These are phyloP conservation scores for Eremothecium cymbalariae DNA, from an alignment of 1,139 yeast genomes.

Conservation along the genomic window DNA sequence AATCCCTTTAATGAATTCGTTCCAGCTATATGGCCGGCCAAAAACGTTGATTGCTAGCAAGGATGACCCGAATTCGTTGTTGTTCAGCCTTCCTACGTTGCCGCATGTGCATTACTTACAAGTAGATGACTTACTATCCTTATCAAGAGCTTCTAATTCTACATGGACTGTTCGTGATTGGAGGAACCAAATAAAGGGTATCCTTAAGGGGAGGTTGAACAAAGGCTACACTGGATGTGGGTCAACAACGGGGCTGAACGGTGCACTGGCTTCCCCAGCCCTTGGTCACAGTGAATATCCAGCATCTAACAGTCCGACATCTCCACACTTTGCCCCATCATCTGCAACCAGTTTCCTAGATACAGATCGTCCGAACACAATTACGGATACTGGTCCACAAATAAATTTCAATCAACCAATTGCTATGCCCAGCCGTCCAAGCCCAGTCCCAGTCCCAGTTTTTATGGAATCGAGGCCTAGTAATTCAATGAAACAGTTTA, in stretches of 20 bases:
- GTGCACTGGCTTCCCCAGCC: constrained; percentile 46
- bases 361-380: no score
- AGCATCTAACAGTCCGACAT: background rate
- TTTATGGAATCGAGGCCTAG: no score
- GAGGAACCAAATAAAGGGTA: constrained; percentile 54
- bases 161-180: constrained; percentile 66
- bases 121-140: constrained; percentile 43
- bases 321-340: constrained; percentile 1
- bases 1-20: constrained; percentile 78
- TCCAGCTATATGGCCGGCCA: constrained; percentile 88
- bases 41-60: constrained; percentile 81
- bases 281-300: no score
- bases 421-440: no score
- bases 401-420: no score
- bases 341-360: constrained; percentile 3
- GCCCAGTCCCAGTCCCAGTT: no score
- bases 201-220: constrained; percentile 55
- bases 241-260: constrained; percentile 50
- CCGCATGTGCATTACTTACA: constrained; percentile 81
- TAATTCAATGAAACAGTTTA: no score
- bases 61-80: constrained; percentile 63
- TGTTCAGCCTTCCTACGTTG: constrained; percentile 86
- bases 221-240: constrained; percentile 86
- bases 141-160: constrained; percentile 35
- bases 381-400: no score